Conservation (phyloP, 805 yeast species). For the Candida succiphila region DNA sequence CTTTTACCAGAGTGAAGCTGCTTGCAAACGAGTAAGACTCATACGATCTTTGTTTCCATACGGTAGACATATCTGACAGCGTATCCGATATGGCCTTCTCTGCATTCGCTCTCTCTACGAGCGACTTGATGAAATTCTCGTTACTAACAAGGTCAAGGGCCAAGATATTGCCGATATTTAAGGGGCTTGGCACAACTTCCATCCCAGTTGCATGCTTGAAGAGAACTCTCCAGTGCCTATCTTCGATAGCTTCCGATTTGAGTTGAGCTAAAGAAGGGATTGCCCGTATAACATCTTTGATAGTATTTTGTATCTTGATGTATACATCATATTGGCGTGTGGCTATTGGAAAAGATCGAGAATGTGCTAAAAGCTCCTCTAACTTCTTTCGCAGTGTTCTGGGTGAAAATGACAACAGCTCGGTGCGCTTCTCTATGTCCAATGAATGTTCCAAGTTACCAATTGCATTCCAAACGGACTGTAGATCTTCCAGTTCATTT, state of each 20-base stretch:
- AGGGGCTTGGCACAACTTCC: constrained; percentile 23
- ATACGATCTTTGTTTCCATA: constrained; percentile 47
- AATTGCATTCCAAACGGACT: constrained; percentile 55
- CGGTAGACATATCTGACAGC: constrained; percentile 34
- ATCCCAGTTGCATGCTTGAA: no score
- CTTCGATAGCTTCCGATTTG: constrained; percentile 45
- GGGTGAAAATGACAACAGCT: constrained; percentile 32
- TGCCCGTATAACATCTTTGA: constrained; percentile 31
- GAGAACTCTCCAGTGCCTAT: constrained; percentile 59
- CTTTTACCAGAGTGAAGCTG: constrained; percentile 45
- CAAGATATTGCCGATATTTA: constrained; percentile 61
- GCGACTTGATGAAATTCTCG: constrained; percentile 32
- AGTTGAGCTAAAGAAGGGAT: constrained; percentile 33
- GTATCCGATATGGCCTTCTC: constrained; percentile 59
- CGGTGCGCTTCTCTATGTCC: no score
- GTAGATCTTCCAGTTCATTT: constrained; percentile 47
- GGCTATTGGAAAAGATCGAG: constrained; percentile 45
- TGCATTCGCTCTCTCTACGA: constrained; percentile 58
- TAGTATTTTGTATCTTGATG: constrained; percentile 38
- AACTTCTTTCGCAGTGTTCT: constrained; percentile 34
- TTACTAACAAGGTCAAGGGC: constrained; percentile 38
- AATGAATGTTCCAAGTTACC: constrained; percentile 37
- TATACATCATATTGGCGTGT: constrained; percentile 64
- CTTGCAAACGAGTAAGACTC: constrained; percentile 44
- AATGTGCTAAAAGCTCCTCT: constrained; percentile 35